phyloP scores from a whole-genome alignment of 2,329 filamentous ascomycete species.

The Ciborinia camelliae region DNA sequence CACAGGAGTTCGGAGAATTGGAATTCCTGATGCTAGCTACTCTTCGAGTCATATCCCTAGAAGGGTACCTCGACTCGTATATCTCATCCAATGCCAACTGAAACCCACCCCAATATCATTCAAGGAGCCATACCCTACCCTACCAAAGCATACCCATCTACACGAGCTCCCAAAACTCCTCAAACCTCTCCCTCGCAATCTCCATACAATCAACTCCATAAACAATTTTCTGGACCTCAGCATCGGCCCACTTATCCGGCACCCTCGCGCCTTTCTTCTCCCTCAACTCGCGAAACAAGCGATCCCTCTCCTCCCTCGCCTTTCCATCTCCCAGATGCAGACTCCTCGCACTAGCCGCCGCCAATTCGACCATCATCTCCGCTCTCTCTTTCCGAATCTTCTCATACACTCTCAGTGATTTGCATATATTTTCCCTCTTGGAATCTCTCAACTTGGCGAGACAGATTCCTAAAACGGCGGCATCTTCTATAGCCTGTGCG shows the following conservation, averaged over 20 bases:
- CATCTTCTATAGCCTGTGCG: slow-evolving; percentile 66
- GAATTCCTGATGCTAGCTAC: too few relatives aligned
- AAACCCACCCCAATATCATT: too few relatives aligned
- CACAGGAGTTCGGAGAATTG: too few relatives aligned
- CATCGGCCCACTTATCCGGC: slow-evolving; percentile 68
- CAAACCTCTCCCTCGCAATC: slow-evolving; percentile 7
- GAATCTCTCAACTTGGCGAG: slow-evolving; percentile 41
- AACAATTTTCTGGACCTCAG: slow-evolving; percentile 64
- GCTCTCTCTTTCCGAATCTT: slow-evolving; percentile 50
- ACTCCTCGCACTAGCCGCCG: slow-evolving; percentile 52
- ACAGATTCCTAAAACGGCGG: slow-evolving; percentile 54
- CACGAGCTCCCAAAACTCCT: slow-evolving; percentile 35
- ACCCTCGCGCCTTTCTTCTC: slow-evolving; percentile 46
- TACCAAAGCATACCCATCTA: too few relatives aligned
- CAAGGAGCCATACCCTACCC: too few relatives aligned
- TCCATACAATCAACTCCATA: slow-evolving; percentile 51
- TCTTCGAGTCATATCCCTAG: too few relatives aligned
- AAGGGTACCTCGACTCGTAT: too few relatives aligned
- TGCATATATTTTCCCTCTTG: too few relatives aligned
- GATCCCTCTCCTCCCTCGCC: slow-evolving; percentile 55
- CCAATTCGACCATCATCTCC: slow-evolving; percentile 53
- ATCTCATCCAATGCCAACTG: too few relatives aligned
- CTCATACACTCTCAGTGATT: slow-evolving; percentile 44
- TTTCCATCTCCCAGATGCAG: slow-evolving; percentile 56
- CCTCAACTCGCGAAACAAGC: too few relatives aligned